Base-by-base conservation (phyloP, 345 rosid species). In the Arabis alpina region DNA sequence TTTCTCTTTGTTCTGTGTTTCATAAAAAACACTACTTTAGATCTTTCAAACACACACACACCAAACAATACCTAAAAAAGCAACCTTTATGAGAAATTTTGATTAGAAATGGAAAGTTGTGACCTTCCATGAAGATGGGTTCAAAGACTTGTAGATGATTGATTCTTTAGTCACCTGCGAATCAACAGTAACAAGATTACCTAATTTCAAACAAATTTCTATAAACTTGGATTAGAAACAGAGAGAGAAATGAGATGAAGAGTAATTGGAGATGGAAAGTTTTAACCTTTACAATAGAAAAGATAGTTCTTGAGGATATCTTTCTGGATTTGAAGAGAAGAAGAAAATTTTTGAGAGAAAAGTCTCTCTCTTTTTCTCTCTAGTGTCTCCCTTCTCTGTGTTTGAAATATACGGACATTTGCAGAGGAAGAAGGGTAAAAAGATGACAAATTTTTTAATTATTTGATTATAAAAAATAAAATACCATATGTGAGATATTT, bases 341-440 rank as follows among this genome's bases (percentile, higher is more conserved):
- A 24, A 37, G 48, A 3, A 55, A 37, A 12, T 30, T 55, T 30
- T 55, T 37, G 13, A 7, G 9, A 14, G 37, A 54, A 24, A 34
- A 45, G 63, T 6, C 13, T 61, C 39, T 61, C 51, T 62, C 16
- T 15, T 39, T 42, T 28, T 62, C 69, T 48, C 30, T 28, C 4
- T 28, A 28, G 30, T 28, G 4, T 28, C 30, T 28, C 30, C 7
- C 58, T 10, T 58, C 67, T 5, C 55, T 74, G 50, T 74, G 73
- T 66, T 66, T 74, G 49, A 74, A 49, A 58, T 73, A 73, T 41
- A 73, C 66, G 72, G 77, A 74, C 77, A 66, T 73, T 64, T 57
- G 76, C 37, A 64, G 65, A 48, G n/a, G 63, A 48, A n/a, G 54
- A 62, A 23, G 43, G 69, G 53, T 39, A 0, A 44, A 61, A 72